Conservation (phyloP, 768 basidiomycete species). For the Dioszegia hungarica region DNA sequence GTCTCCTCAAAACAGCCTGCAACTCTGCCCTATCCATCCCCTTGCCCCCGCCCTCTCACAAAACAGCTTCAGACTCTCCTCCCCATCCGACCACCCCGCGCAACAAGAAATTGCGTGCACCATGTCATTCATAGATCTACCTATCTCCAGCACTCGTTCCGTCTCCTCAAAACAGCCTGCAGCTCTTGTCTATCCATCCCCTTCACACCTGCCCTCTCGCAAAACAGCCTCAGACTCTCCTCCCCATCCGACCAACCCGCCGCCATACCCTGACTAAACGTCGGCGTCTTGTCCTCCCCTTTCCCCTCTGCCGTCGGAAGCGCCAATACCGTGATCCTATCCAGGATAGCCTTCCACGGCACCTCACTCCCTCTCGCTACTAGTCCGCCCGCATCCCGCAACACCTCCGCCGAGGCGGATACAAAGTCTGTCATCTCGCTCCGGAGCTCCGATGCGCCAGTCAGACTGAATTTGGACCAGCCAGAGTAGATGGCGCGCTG, state of each 20-base stretch:
- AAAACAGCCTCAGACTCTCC: conserved; percentile 21
- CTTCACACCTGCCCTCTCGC: conserved; percentile 23
- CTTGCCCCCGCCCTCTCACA: conserved; percentile 20
- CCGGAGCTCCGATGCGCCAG: conserved; percentile 61
- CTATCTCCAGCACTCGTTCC: conserved; percentile 41
- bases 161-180: conserved; percentile 34
- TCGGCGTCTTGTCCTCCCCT: conserved; percentile 9
- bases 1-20: conserved; percentile 34
- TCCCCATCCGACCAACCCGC: conserved; percentile 36
- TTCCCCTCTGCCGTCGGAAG: conserved; percentile 75
- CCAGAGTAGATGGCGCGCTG: conserved; percentile 81
- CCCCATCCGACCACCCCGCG: conserved; percentile 36
- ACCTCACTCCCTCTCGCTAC: conserved; percentile 37
- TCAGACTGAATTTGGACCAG: conserved; percentile 56
- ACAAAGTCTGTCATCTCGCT: conserved; percentile 78
- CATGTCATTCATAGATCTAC: too few relatives aligned
- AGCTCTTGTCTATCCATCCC: conserved; percentile 25
- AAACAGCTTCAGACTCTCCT: conserved; percentile 21
- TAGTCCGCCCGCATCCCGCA: neutral
- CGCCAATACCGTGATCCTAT: conserved; percentile 55
- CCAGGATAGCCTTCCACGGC: conserved; percentile 44
- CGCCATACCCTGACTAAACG: conserved; percentile 44
- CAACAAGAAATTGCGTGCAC: too few relatives aligned
- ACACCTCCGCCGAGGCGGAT: conserved; percentile 44
- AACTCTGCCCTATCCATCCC: conserved; percentile 25